Evolutionary conservation across 768 basidiomycete genomes (phyloP), one percentile per base, ranked within the genome.

Genomic region (Podaxis sp.): DNA sequence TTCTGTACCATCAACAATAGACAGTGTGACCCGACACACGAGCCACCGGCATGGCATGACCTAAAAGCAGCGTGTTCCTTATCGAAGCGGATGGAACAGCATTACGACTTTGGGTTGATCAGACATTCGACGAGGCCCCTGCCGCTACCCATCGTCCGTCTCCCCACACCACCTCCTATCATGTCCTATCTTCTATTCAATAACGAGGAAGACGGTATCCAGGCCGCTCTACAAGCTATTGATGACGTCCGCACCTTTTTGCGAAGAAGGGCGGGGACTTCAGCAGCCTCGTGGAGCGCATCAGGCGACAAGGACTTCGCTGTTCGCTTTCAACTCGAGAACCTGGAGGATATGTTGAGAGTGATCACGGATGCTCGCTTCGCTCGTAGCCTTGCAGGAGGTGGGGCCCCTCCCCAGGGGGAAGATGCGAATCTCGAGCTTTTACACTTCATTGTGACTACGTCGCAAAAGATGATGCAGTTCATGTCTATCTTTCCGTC

Each of bases 361-460:
- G 54, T 55, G 17, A 50, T 62, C 33, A 55, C 43, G 17, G 61
- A 62, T 22, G 46, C 33, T n/a, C 61, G 36, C 11, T 56, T 37
- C 27, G 61, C 61, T 29, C 54, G 61, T 24, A 27, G 3, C 8
- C 24, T 62, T 8, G 46, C 47, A 15, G 49, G 17, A 5, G 22
- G 3, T 13, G 43, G 43, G n/a, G 43, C 15, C 2, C n/a, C 17
- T 46, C 19, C 15, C n/a, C 43, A 6, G 3, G 15, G 43, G 19
- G 17, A 6, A 2, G 19, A 19, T 19, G 5, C 43, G 43, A 55
- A 55, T 38, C 17, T 55, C 1, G 61, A 24, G 27, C 25, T 41
- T 2, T 51, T 62, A 33, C 15, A 19, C 2, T 62, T 56, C 5
- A 56, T 62, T n/a, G 55, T 56, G 17, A 38, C n/a, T 11, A 59